Base-by-base conservation (phyloP, 768 basidiomycete genomes). In the Suillus ampliporus region DNA sequence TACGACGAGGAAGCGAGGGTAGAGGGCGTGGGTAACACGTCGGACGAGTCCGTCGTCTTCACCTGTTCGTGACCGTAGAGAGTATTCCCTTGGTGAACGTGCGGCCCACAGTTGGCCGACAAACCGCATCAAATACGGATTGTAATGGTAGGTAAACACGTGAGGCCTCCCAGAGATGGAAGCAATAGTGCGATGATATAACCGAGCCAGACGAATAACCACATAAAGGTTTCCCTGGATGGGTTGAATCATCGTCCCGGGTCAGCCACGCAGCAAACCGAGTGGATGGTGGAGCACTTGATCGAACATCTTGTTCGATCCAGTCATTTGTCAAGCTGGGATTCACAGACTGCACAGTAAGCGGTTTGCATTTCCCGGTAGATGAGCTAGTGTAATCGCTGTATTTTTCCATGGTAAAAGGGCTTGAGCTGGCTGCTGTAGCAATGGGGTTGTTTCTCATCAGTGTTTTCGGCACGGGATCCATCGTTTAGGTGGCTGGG, bases 331-430 rank as follows among this genome's bases (percentile, higher is more conserved):
- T 50, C 34, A 0, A 2, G 13, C 6, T 52, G 13, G 71, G 68
- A 21, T 63, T 61, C 31, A 72, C 63, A 15, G 64, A 71, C 41
- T 73, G 71, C 28, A 73, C 62, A 9, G 28, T 1, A 37, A 73
- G 71, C 14, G n/a, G 60, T 40, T n/a, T 73, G 46, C 72, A 72
- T 47, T 21, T 72, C n/a, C 69, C 72, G 4, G 64, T 64, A n/a
- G 60, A 48, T 11, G 67, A 58, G 28, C 69, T 73, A 61, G 71
- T 61, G n/a, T 71, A 72, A n/a, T 62, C 71, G 64, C 40, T 71
- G 63, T 17, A 54, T 59, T 28, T 17, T 1, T 4, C 65, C 72
- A 7, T 72, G 71, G 7, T 11, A 19, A 3, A 50, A 60, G 14
- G 44, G 63, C 13, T 64, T 68, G 56, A 65, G 64, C 40, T 73